A percentile compares a stretch with the other conserved stretches of the same genome.
These are phyloP conservation scores for Penicillium sp. DNA, from an alignment of 2,329 filamentous ascomycete species.

Conservation along the genomic window DNA sequence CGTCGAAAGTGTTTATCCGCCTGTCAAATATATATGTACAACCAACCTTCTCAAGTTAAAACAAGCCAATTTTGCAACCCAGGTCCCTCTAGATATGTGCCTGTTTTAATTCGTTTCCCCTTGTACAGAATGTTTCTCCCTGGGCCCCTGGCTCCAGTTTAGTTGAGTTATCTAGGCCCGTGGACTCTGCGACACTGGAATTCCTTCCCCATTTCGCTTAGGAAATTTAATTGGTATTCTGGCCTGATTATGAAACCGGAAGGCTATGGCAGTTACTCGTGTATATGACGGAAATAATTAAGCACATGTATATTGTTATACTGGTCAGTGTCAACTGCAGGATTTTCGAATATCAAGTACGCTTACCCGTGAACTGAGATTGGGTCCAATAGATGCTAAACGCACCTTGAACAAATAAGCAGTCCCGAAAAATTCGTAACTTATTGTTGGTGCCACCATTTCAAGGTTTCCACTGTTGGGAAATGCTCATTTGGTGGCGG, in stretches of 20 bases:
- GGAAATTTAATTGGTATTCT: neutral
- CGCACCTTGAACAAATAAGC: slow-evolving; percentile 58
- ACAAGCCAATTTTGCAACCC: too few species aligned
- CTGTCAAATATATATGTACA: too few species aligned
- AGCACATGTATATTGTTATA: slow-evolving; percentile 21
- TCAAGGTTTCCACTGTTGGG: too few species aligned
- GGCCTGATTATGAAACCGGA: neutral
- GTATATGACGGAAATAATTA: too few species aligned
- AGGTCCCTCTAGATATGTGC: neutral
- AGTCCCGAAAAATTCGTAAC: slow-evolving; percentile 24
- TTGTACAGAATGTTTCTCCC: neutral
- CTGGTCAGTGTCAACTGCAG: slow-evolving; percentile 43
- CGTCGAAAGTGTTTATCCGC: too few species aligned
- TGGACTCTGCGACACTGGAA: neutral
- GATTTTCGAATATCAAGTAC: neutral
- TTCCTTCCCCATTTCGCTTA: neutral
- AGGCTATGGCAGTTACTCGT: neutral
- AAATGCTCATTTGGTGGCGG: too few species aligned
- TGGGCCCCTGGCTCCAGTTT: neutral
- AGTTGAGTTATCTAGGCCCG: neutral
- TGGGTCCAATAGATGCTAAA: slow-evolving; percentile 59
- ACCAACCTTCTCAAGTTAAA: too few species aligned
- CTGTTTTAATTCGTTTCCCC: neutral
- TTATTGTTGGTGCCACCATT: too few species aligned
- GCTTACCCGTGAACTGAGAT: slow-evolving; percentile 45